Evolutionary conservation across 257 asterid species (phyloP).

Genomic region (Ilex aquifolium): DNA sequence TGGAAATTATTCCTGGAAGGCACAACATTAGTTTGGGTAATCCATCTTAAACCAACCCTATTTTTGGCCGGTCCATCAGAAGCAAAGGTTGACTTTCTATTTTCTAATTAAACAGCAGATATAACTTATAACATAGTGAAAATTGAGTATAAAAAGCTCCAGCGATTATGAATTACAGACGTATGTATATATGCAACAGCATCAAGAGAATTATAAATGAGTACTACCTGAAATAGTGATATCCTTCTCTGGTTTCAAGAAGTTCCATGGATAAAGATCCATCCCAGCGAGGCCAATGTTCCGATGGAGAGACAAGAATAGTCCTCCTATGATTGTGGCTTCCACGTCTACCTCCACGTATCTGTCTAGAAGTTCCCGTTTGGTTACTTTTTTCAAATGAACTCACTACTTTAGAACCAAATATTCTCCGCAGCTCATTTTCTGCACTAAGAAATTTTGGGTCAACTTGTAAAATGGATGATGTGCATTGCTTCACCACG

Average conservation of each 20-base stretch:
- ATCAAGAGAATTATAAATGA: not conserved
- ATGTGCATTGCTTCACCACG: conserved; percentile 29
- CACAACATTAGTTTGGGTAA: too few species aligned
- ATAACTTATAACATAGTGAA: too few species aligned
- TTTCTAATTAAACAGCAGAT: too few species aligned
- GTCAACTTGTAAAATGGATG: conserved; percentile 59
- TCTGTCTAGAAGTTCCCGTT: conserved; percentile 53
- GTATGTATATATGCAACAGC: not conserved
- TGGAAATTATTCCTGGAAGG: too few species aligned
- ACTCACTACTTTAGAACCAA: conserved; percentile 83
- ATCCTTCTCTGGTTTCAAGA: conserved; percentile 55
- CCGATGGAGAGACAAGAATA: conserved; percentile 74
- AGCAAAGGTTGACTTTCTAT: too few species aligned
- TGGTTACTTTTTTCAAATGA: conserved; percentile 56
- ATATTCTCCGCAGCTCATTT: conserved; percentile 85
- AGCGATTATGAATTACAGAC: too few species aligned
- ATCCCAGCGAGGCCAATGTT: conserved; percentile 97
- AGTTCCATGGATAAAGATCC: conserved; percentile 90
- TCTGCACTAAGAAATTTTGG: conserved; percentile 84
- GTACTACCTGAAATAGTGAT: conserved; percentile 66
- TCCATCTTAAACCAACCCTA: too few species aligned
- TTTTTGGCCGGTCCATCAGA: too few species aligned
- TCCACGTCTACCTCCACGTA: conserved; percentile 72
- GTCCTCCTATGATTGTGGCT: conserved; percentile 62
- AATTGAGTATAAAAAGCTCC: too few species aligned